Evolutionary conservation across 2,329 filamentous ascomycete species (phyloP), one percentile per base, ranked within the genome.

Genomic region (Penicillium decumbens): DNA sequence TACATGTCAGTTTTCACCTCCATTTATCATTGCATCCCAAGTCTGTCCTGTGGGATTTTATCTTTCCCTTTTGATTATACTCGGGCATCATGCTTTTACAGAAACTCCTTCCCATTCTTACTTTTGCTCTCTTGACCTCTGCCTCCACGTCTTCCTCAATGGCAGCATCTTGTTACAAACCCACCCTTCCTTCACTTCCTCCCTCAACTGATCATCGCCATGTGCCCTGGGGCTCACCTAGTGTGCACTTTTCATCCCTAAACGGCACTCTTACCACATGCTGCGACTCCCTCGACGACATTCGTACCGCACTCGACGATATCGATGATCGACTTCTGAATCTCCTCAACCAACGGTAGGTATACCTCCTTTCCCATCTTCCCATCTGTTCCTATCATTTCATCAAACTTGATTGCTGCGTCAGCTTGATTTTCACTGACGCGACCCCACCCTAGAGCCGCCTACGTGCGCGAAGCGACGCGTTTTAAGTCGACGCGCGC

Each of bases 171-270:
- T 40, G 38, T 12, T 40, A 40, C 25, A 23, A 9, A 7, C 13
- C 38, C 23, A n/a, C 12, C 9, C 38, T 40, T 7, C 38, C 38
- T 15, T 9, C 20, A 3, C 2, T 15, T 15, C 6, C 23, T 7
- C 38, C 38, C 13, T 40, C 38, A 5, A 40, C 38, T n/a, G 38
- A 40, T 8, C 10, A 40, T 27, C 38, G 38, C 20, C 13, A 13
- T 1, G 39, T 43, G 13, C 45, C 49, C 33, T 51, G 45, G 45
- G 45, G 49, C 2, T 40, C 24, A 5, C 49, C 49, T 4, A 48
- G 45, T 32, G 35, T 51, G 9, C 41, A 51, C 30, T 51, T 41
- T n/a, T 51, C 49, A 3, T 40, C 44, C 7, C 29, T 49, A 15
- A 49, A 45, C n/a, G 45, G 45, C 6, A 51, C 41, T 1, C 5